Conservation (phyloP, 108 stramenopile genomes). For the Craspedostauros australis region DNA sequence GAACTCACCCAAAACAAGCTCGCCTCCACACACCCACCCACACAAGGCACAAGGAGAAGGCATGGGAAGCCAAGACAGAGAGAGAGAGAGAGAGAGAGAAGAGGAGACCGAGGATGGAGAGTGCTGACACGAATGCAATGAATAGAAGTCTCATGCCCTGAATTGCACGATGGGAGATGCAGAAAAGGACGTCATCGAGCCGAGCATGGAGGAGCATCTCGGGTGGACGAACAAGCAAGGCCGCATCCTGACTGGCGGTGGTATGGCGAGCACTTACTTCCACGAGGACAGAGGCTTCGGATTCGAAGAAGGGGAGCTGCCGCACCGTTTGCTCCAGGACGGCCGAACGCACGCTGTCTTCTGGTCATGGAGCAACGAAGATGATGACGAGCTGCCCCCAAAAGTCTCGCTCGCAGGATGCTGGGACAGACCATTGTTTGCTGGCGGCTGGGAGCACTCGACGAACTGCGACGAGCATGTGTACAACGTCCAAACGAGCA, state of each 20-base stretch:
- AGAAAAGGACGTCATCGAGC: too few relatives aligned
- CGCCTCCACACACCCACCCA: too few relatives aligned
- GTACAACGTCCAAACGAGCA: constrained; percentile 81
- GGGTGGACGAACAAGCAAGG: constrained; percentile 77
- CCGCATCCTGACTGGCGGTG: constrained; percentile 64
- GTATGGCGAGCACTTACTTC: constrained; percentile 46
- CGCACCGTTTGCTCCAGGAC: constrained; percentile 63
- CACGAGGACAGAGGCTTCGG: constrained; percentile 61
- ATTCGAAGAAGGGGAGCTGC: constrained; percentile 64
- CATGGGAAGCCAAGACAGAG: too few relatives aligned
- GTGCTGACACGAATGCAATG: too few relatives aligned
- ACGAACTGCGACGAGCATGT: constrained; percentile 62
- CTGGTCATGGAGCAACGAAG: constrained; percentile 17
- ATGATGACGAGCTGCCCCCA: constrained; percentile 4
- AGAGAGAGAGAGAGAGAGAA: too few relatives aligned
- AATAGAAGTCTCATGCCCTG: too few relatives aligned
- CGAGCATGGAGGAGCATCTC: constrained; percentile 31
- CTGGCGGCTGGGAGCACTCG: constrained; percentile 81
- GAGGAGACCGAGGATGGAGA: too few relatives aligned
- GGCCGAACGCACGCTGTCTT: constrained; percentile 47
- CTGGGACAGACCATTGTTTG: constrained; percentile 75
- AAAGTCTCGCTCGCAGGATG: constrained; percentile 50
- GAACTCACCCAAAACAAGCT: too few relatives aligned
- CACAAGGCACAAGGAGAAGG: too few relatives aligned
- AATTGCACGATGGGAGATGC: too few relatives aligned